Evolutionary conservation across 495 filamentous ascomycete genomes (phyloP).

Genomic region (Podospora didyma): DNA sequence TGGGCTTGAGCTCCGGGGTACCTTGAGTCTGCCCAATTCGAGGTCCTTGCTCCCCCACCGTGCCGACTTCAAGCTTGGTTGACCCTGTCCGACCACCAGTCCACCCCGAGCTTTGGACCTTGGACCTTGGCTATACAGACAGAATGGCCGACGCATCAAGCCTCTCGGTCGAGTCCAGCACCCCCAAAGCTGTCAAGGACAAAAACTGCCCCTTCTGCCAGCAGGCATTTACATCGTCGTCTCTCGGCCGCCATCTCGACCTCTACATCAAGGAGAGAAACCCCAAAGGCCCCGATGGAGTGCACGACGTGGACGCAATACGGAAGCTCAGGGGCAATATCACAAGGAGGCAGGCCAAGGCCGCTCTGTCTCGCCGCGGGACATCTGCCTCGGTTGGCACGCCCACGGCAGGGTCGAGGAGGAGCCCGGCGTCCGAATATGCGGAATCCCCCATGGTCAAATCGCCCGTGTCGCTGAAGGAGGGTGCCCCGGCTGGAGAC

Average conservation of each 20-base stretch:
- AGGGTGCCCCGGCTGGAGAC: slow-evolving; percentile 37
- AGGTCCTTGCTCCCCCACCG: slow-evolving; percentile 1
- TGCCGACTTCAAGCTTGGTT: not conserved
- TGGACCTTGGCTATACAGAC: not conserved
- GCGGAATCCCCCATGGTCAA: slow-evolving; percentile 23
- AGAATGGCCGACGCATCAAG: slow-evolving; percentile 20
- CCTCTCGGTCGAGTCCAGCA: slow-evolving; percentile 25
- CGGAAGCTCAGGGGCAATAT: slow-evolving; percentile 73
- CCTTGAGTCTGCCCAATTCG: not conserved
- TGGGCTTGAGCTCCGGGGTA: slow-evolving; percentile 3
- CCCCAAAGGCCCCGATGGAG: slow-evolving; percentile 72
- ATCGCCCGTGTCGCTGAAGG: slow-evolving; percentile 30
- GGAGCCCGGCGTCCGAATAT: slow-evolving; percentile 27
- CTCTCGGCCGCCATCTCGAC: slow-evolving; percentile 87
- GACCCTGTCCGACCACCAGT: not conserved
- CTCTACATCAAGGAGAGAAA: slow-evolving; percentile 87
- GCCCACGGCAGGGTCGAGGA: slow-evolving; percentile 29
- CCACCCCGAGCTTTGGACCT: no score
- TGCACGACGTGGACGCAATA: slow-evolving; percentile 87
- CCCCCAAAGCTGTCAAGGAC: slow-evolving; percentile 59
- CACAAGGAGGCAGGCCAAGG: slow-evolving; percentile 73
- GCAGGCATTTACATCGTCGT: slow-evolving; percentile 85
- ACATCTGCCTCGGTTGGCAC: slow-evolving; percentile 42
- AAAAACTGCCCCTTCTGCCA: slow-evolving; percentile 79
- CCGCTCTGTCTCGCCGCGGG: slow-evolving; percentile 51